These are phyloP conservation scores for Parmelia sp. DNA, from an alignment of 495 filamentous ascomycete genomes.

Conservation along the genomic window DNA sequence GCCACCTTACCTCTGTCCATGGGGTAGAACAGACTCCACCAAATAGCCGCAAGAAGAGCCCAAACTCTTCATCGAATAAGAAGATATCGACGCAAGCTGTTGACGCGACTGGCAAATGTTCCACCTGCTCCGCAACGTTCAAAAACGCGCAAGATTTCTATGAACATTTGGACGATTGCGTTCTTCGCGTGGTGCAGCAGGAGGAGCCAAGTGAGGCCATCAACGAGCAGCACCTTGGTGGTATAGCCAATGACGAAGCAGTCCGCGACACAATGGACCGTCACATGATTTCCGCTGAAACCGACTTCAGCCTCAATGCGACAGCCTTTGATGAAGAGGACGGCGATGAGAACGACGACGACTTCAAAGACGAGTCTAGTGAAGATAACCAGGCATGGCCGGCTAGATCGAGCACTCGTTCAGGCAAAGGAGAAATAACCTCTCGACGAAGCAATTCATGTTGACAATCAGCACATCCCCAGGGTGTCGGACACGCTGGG, in stretches of 20 bases:
- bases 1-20: conserved; percentile 89
- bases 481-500: conserved; percentile 48
- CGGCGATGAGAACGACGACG: conserved; percentile 61
- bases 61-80: conserved; percentile 36
- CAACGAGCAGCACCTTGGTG: conserved; percentile 78
- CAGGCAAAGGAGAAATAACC: conserved; percentile 46
- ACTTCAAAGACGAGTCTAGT: conserved; percentile 50
- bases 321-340: conserved; percentile 52
- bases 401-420: conserved; percentile 31
- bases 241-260: conserved; percentile 74
- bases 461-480: conserved; percentile 56
- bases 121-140: conserved; percentile 88
- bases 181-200: conserved; percentile 93
- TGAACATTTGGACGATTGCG: conserved; percentile 98
- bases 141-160: conserved; percentile 96
- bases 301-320: conserved; percentile 41
- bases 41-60: conserved; percentile 84
- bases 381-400: conserved; percentile 50
- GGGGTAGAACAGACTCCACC: conserved; percentile 92
- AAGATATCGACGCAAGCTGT: conserved; percentile 55
- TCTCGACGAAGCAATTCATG: conserved; percentile 38
- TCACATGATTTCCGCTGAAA: conserved; percentile 61
- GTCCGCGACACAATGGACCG: conserved; percentile 80
- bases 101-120: conserved; percentile 88
- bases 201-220: conserved; percentile 93